Evolutionary conservation across 768 basidiomycete species (phyloP).

Genomic region (Tulasnella sp.): DNA sequence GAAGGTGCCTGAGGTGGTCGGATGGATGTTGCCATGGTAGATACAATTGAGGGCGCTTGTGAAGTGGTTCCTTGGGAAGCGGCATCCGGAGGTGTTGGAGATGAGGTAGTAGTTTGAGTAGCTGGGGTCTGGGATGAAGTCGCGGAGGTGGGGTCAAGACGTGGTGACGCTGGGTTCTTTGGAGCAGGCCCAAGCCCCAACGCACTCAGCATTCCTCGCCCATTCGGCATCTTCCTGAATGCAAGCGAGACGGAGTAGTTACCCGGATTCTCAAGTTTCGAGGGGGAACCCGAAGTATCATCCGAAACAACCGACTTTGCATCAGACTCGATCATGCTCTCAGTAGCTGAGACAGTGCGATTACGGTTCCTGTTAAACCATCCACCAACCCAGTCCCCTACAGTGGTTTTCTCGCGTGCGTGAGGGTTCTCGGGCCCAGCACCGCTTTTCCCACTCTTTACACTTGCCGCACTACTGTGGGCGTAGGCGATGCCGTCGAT

Average conservation of each 20-base stretch:
- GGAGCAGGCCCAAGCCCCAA: slow-evolving; percentile 7
- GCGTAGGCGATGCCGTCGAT: slow-evolving; percentile 8
- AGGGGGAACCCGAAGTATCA: too few relatives aligned
- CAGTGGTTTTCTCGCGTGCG: slow-evolving; percentile 2
- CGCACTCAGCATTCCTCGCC: slow-evolving; percentile 15
- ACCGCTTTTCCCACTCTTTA: slow-evolving; percentile 20
- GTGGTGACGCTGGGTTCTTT: not conserved
- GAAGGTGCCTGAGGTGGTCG: slow-evolving; percentile 28
- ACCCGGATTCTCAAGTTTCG: too few relatives aligned
- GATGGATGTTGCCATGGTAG: not conserved
- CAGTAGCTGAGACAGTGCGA: not conserved
- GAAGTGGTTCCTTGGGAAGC: slow-evolving; percentile 10
- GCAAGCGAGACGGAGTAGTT: slow-evolving; percentile 22
- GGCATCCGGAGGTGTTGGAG: not conserved
- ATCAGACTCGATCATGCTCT: not conserved
- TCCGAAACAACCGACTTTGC: too few relatives aligned
- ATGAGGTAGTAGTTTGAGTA: not conserved
- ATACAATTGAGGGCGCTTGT: slow-evolving; percentile 8
- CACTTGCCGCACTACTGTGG: slow-evolving; percentile 15
- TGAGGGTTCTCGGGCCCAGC: slow-evolving; percentile 6
- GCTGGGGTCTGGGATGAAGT: not conserved
- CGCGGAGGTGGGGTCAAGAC: slow-evolving; percentile 11
- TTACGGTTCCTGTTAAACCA: slow-evolving; percentile 40
- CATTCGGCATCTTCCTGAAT: slow-evolving; percentile 20
- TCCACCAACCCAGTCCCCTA: slow-evolving; percentile 68